phyloP scores from a whole-genome alignment of 805 yeast species.

The Torulaspora microellipsoides region DNA sequence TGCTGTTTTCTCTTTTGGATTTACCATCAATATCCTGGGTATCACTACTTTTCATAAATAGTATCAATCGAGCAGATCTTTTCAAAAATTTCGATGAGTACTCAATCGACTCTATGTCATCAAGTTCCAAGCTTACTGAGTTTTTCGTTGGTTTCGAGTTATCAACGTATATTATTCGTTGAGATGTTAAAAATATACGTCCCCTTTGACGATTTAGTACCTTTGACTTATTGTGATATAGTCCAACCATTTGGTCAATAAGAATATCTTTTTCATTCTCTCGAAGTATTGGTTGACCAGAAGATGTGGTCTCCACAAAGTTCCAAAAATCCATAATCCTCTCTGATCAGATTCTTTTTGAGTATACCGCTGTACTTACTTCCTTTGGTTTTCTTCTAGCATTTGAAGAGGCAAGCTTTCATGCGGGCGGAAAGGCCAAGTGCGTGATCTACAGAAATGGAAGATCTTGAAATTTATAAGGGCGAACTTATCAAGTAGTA shows the following conservation, averaged over 20 bases:
- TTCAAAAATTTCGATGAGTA: conserved; percentile 56
- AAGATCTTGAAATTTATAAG: not conserved
- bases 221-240: conserved; percentile 73
- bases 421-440: no score
- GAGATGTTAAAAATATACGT: conserved; percentile 68
- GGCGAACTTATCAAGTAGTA: not conserved
- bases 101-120: conserved; percentile 39
- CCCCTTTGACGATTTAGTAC: conserved; percentile 66
- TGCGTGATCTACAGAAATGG: no score
- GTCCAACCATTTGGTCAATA: conserved; percentile 57
- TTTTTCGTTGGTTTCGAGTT: conserved; percentile 37
- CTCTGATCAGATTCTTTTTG: no score
- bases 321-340: conserved; percentile 33
- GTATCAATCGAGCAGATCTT: conserved; percentile 72
- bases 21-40: conserved; percentile 3
- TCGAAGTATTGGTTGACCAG: conserved; percentile 38
- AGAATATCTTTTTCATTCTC: conserved; percentile 49
- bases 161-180: conserved; percentile 70
- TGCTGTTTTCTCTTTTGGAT: not conserved
- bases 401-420: no score
- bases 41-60: conserved; percentile 33
- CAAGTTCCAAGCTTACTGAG: conserved; percentile 47
- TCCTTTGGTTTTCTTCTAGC: no score
- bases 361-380: no score
- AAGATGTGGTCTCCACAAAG: conserved; percentile 36